Evolutionary conservation across 169 alveolate genomes (phyloP).

Genomic region (Plasmodium chabaudi): DNA sequence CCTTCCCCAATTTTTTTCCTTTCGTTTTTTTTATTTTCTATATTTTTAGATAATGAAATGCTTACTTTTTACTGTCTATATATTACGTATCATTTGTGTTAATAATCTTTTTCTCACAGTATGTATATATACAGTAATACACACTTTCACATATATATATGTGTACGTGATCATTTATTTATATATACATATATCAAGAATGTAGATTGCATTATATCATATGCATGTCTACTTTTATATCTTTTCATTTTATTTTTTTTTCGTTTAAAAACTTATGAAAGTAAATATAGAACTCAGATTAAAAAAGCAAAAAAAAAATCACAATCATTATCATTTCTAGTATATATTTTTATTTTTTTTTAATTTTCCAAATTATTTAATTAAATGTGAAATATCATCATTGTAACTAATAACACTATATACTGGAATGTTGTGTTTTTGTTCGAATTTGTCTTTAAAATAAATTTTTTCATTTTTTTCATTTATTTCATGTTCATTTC

Average conservation of each 20-base stretch:
- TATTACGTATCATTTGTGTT: constrained; percentile 17
- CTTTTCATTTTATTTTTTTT: constrained; percentile 24
- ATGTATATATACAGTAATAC: not conserved
- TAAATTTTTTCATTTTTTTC: constrained; percentile 38
- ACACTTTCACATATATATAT: not conserved
- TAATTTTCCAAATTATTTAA: not conserved
- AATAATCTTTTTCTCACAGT: constrained; percentile 8
- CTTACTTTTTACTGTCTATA: constrained; percentile 46
- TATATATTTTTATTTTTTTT: not conserved
- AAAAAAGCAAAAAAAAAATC: not conserved
- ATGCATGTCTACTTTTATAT: not conserved
- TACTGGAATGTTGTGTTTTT: constrained; percentile 19
- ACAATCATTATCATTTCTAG: not conserved
- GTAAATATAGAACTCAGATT: constrained; percentile 1
- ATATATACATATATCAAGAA: constrained; percentile 3
- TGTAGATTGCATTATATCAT: not conserved
- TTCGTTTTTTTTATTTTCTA: not conserved
- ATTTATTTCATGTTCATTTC: constrained; percentile 53
- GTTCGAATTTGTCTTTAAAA: constrained; percentile 40
- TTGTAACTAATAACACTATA: constrained; percentile 23
- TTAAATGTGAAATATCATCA: constrained; percentile 25
- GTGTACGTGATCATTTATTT: not conserved
- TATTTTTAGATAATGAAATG: constrained; percentile 11
- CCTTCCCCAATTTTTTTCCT: not conserved
- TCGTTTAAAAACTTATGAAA: constrained; percentile 26